Conservation (phyloP, 2,329 filamentous ascomycete genomes). For the Lojkania enalia region DNA sequence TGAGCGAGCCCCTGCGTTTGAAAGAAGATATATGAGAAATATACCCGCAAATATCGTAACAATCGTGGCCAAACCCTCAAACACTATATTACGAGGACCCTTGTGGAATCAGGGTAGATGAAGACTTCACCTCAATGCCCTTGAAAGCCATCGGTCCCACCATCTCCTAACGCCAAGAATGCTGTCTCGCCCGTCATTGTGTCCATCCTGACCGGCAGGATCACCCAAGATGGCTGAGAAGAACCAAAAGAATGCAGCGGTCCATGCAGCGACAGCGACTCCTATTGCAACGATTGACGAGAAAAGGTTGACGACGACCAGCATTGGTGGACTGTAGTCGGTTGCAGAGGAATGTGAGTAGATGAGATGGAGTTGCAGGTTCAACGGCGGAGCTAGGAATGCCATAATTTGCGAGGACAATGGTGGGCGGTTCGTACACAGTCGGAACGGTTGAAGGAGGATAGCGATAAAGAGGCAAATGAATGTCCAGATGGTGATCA, state of each 20-base stretch:
- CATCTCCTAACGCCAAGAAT: conserved; percentile 61
- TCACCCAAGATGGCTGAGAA: conserved; percentile 64
- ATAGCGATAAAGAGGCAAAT: conserved; percentile 52
- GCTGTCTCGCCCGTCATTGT: conserved; percentile 63
- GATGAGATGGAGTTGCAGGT: conserved; percentile 54
- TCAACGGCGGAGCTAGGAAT: conserved; percentile 58
- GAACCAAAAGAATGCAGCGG: conserved; percentile 64
- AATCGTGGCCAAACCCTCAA: conserved; percentile 7
- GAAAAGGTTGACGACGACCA: conserved; percentile 58
- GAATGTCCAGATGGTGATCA: conserved; percentile 58
- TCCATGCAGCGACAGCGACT: conserved; percentile 61
- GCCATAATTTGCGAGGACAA: conserved; percentile 56
- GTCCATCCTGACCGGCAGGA: conserved; percentile 61
- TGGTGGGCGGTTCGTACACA: conserved; percentile 55
- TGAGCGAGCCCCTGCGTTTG: no score
- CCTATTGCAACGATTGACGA: conserved; percentile 61
- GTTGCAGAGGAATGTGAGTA: conserved; percentile 47
- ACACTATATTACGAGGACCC: no score
- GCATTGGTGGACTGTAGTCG: conserved; percentile 46
- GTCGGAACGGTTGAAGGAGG: conserved; percentile 56
- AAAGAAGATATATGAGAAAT: no score
- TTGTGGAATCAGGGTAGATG: no score
- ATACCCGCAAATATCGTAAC: conserved; percentile 8
- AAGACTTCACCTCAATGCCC: conserved; percentile 41
- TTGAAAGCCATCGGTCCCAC: conserved; percentile 63